Conservation (phyloP, 1,284 basidiomycete species). For the Coniferiporia sulphurascens region DNA sequence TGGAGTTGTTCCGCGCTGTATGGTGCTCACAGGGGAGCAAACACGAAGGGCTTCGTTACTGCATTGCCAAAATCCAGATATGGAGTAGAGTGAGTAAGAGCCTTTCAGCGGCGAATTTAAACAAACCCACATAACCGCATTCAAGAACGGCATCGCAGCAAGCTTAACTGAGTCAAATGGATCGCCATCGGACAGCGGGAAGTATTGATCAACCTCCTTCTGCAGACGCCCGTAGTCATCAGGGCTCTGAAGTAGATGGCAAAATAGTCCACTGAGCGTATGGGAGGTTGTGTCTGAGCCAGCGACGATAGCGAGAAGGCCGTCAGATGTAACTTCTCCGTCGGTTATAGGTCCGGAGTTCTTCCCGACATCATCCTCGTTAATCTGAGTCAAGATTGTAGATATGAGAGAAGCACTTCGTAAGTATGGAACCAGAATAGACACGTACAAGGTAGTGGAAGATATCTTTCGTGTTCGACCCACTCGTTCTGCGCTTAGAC, state of each 20-base stretch:
- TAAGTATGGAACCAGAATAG: too few species aligned
- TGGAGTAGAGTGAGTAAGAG: too few species aligned
- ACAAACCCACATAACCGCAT: constrained; percentile 29
- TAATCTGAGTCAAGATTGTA: constrained; percentile 21
- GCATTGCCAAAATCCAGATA: too few species aligned
- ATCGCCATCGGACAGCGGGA: constrained; percentile 19
- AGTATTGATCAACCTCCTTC: constrained; percentile 27
- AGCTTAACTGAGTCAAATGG: constrained; percentile 19
- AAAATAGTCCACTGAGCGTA: constrained; percentile 28
- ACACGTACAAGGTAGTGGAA: too few species aligned
- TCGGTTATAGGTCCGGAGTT: constrained; percentile 21
- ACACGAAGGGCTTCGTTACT: too few species aligned
- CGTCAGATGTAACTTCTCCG: constrained; percentile 30
- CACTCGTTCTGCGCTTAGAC: too few species aligned
- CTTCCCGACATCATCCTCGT: constrained; percentile 27
- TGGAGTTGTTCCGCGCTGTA: too few species aligned
- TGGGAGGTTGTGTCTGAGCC: constrained; percentile 36
- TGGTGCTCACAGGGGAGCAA: too few species aligned
- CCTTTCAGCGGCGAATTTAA: background rate
- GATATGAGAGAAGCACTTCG: too few species aligned
- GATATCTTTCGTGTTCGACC: too few species aligned
- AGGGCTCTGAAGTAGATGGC: constrained; percentile 31
- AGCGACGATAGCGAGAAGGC: constrained; percentile 31
- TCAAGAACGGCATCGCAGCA: constrained; percentile 29
- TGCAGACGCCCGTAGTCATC: constrained; percentile 24